Base-by-base conservation (phyloP, 2,329 filamentous ascomycete species). In the Penicillium sp. region DNA sequence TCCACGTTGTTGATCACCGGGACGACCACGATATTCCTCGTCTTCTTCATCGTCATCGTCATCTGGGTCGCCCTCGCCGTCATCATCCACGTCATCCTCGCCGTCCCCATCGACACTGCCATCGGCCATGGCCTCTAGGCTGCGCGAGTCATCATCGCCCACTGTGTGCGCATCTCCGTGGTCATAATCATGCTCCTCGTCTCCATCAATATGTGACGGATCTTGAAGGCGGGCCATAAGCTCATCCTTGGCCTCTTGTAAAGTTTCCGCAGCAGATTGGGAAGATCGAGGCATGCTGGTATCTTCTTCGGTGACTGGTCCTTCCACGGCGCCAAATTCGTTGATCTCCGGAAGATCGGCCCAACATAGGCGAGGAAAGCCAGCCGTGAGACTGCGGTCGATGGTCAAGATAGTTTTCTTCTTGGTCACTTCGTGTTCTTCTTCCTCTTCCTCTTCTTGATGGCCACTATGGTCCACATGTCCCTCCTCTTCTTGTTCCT, bases 1-100 rank as follows among this genome's bases (percentile, higher is more conserved):
- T 11, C 93, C 93, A 16, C 91, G 89, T 68, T 81, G 77, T 57
- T 82, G 77, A 59, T 81, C 79, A 10, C 79, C 76, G 18, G 78
- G 75, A 10, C 78, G 75, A n/a, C 76, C 75, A 45, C 78, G 76
- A 50, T 82, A 81, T 52, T 81, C 75, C 44, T 81, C 80, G 31
- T 81, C 77, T 11, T 79, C 75, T 55, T 81, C 79, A 46, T 83
- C 80, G 13, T 81, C 79, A 5, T 82, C 78, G 7, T 76, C 76
- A 47, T 74, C 73, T 45, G 38, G 38, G 7, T 71, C 75, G 50
- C 80, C 78, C 44, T 83, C 80, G 9, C 81, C 79, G n/a, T 77
- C 75, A 40, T 73, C 73, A 48, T 73, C 78, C 45, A 82, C 79
- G 8, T 81, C 79, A 7, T 82, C 80, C 39, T 83, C 80, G 21